Base-by-base conservation (phyloP, 176 grass and related monocot species). In the Aegilops longissima region DNA sequence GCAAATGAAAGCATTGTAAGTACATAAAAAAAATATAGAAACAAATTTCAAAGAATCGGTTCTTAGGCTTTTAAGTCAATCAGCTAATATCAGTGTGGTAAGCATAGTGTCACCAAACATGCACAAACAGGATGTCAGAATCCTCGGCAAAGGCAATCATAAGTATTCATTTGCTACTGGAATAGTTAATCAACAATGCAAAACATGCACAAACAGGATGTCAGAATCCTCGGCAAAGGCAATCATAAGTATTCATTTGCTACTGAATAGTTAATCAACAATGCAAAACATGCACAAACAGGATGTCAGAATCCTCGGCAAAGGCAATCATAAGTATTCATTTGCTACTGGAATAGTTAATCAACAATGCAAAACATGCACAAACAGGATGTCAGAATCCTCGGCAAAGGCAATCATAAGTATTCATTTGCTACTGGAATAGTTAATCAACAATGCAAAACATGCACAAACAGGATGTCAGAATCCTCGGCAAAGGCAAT, bases 201-300 rank as follows among this genome's bases (percentile, higher is more conserved):
- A 81, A 85, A 25, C 34, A 81, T 44, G 59, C 31, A 76, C 14
- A 89, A 73, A 34, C 29, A 84, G 31, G 13, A 54, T 3, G 30
- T 29, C 66, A 59, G 21, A 14, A 61, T 61, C 42, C 23, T 80
- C 8, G 20, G 13, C 45, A 65, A 45, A 58, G 33, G 8, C 47
- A 63, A 84, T 42, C 25, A 17, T 9, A 66, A 54, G n/a, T 31
- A 34, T 45, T 40, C 27, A 33, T 64, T 52, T 73, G 10, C 35
- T 56, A 2, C 5, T 65, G 34, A 36, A 29, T 80, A 80, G 58
- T 9, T 82, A 24, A 76, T 12, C 4, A 5, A 12, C 21, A 80
- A 25, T 25, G n/a, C n/a, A n/a, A 81, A 85, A 25, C 34, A 81
- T 44, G 59, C 31, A 76, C 14, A 89, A 73, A 34, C 29, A 84